Evolutionary conservation across 192 early-diverging fungal genomes (phyloP).

Genomic region (Martensiomyces pterosporus): DNA sequence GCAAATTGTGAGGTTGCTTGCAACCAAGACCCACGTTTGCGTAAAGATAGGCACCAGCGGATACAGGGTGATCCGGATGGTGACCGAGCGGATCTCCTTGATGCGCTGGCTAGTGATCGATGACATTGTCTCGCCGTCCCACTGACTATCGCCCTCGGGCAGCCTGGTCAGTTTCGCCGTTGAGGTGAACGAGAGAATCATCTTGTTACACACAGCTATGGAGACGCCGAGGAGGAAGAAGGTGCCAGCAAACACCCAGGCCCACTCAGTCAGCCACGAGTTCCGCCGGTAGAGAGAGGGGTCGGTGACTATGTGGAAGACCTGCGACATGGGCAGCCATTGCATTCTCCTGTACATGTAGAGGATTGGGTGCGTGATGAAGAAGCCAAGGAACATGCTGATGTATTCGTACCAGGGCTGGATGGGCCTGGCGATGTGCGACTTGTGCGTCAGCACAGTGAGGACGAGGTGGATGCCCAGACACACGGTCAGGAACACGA

Average conservation of each 20-base stretch:
- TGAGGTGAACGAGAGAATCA: neutral
- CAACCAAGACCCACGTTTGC: constrained; percentile 32
- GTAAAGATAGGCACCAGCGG: constrained; percentile 26
- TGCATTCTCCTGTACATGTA: constrained; percentile 31
- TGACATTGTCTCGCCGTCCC: neutral
- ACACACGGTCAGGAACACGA: constrained; percentile 25
- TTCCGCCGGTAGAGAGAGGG: constrained; percentile 18
- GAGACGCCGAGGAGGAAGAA: constrained; percentile 9
- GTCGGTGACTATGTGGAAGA: constrained; percentile 26
- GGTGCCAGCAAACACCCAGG: constrained; percentile 26
- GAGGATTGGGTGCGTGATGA: constrained; percentile 37
- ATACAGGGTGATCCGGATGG: constrained; percentile 17
- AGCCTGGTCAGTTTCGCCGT: neutral
- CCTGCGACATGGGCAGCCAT: constrained; percentile 25
- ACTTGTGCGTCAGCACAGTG: neutral
- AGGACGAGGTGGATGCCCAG: constrained; percentile 23
- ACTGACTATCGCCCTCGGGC: neutral
- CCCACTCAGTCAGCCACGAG: constrained; percentile 41
- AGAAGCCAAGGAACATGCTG: constrained; percentile 28
- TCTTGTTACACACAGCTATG: constrained; percentile 1
- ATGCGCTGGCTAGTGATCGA: constrained; percentile 1
- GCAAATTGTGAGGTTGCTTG: constrained; percentile 19
- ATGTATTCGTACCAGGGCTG: constrained; percentile 24
- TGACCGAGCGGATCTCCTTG: constrained; percentile 13
- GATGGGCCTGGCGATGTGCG: constrained; percentile 7